Percentiles rank a stretch among this genome's conserved stretches.
These are phyloP conservation scores for Pisolithus marmoratus DNA, from an alignment of 768 basidiomycete genomes.

Conservation along the genomic window DNA sequence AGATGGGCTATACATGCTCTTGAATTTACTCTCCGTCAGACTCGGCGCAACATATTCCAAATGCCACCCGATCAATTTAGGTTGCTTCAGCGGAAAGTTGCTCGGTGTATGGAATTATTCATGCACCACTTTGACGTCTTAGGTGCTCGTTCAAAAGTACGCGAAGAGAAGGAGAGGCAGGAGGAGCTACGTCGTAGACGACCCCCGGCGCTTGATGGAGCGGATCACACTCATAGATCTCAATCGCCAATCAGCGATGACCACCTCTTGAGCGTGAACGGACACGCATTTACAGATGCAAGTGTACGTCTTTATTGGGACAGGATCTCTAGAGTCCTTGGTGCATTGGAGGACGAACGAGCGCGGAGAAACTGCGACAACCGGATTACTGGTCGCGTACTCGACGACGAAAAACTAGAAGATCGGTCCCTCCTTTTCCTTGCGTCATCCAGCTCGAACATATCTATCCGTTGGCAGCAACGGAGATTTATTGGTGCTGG, in stretches of 20 bases:
- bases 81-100: conserved; percentile 85
- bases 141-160: conserved; percentile 89
- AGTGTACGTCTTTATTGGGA: conserved; percentile 78
- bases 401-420: conserved; percentile 90
- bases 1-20: conserved; percentile 97
- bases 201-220: conserved; percentile 40
- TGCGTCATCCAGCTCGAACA: conserved; percentile 92
- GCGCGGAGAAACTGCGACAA: conserved; percentile 59
- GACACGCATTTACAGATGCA: conserved; percentile 49
- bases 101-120: conserved; percentile 93
- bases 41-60: conserved; percentile 84
- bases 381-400: conserved; percentile 80
- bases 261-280: conserved; percentile 15
- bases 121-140: conserved; percentile 98
- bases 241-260: conserved; percentile 34
- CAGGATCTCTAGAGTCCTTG: conserved; percentile 51
- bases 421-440: conserved; percentile 92
- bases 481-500: conserved; percentile 98
- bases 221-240: conserved; percentile 40
- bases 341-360: conserved; percentile 61
- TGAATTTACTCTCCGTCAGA: conserved; percentile 86
- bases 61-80: conserved; percentile 87
- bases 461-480: conserved; percentile 97
- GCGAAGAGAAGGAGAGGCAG: conserved; percentile 83
- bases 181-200: conserved; percentile 57